Conservation (phyloP, 495 filamentous ascomycete genomes). For the Penicillium arizonense region DNA sequence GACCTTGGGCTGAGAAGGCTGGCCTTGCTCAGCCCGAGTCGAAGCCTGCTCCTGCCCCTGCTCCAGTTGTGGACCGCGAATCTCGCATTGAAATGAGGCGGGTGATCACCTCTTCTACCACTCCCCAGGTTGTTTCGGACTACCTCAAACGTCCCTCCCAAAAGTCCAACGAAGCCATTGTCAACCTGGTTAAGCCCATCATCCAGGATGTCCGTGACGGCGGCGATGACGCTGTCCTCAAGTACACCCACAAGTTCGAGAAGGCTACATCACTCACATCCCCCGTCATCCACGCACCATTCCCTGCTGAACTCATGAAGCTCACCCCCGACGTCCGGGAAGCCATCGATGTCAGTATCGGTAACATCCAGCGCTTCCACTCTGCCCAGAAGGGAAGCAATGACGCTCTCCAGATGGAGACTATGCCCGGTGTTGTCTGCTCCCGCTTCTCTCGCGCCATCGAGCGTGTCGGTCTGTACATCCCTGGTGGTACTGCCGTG, state of each 20-base stretch:
- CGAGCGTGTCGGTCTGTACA: constrained; percentile 90
- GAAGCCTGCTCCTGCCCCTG: constrained; percentile 39
- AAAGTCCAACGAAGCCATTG: constrained; percentile 84
- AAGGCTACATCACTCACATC: constrained; percentile 87
- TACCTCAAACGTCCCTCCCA: constrained; percentile 87
- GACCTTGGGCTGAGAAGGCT: constrained; percentile 79
- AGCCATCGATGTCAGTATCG: constrained; percentile 90
- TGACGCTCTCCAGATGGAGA: constrained; percentile 79
- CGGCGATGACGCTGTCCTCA: constrained; percentile 83
- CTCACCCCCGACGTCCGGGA: constrained; percentile 75
- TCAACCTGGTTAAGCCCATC: constrained; percentile 86
- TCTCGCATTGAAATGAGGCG: constrained; percentile 80
- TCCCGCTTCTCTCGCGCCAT: constrained; percentile 91
- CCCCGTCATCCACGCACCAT: constrained; percentile 84
- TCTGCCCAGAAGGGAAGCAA: constrained; percentile 76
- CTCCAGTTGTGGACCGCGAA: constrained; percentile 48
- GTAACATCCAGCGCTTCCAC: constrained; percentile 94
- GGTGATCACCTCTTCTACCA: constrained; percentile 62
- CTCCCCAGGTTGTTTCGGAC: constrained; percentile 59
- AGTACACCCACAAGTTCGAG: constrained; percentile 96
- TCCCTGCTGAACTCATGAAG: constrained; percentile 80
- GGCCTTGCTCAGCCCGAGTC: constrained; percentile 51
- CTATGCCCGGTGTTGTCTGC: constrained; percentile 95
- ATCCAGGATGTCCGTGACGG: constrained; percentile 76
- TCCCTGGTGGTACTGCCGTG: constrained; percentile 94